Conservation (phyloP, 768 basidiomycete genomes). For the Podaxis sp. region DNA sequence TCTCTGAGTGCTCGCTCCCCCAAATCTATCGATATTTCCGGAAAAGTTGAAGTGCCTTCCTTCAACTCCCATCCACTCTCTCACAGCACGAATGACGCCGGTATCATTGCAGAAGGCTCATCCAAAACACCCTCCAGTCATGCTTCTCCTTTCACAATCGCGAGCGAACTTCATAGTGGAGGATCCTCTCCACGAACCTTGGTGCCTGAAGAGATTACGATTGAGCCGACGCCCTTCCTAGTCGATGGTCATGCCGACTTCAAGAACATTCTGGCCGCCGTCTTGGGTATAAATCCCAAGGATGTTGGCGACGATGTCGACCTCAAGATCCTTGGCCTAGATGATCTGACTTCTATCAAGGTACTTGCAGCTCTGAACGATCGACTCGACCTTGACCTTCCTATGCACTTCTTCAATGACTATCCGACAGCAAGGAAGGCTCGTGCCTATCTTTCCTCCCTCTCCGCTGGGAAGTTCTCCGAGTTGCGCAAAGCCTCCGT, state of each 20-base stretch:
- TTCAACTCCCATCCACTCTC: too few species aligned
- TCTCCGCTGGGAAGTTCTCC: neutral
- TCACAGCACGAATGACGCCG: conserved; percentile 15
- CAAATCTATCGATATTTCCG: neutral
- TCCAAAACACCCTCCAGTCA: conserved; percentile 9
- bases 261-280: conserved; percentile 35
- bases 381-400: conserved; percentile 37
- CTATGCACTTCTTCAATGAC: conserved; percentile 36
- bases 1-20: neutral
- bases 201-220: conserved; percentile 30
- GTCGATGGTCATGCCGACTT: conserved; percentile 25
- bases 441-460: conserved; percentile 23
- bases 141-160: neutral
- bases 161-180: conserved; percentile 12
- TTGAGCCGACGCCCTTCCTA: conserved; percentile 16
- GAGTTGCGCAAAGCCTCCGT: neutral
- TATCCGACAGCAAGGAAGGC: conserved; percentile 37
- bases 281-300: conserved; percentile 37
- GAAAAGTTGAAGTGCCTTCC: too few species aligned
- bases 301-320: conserved; percentile 43
- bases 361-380: conserved; percentile 41
- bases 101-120: conserved; percentile 27
- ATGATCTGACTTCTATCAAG: conserved; percentile 62
- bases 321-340: conserved; percentile 49
- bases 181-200: conserved; percentile 36